A percentile compares a stretch with the other conserved stretches of the same genome.
Evolutionary conservation across 805 yeast species (phyloP).

Genomic region (Starmerella lactis-condensi): DNA sequence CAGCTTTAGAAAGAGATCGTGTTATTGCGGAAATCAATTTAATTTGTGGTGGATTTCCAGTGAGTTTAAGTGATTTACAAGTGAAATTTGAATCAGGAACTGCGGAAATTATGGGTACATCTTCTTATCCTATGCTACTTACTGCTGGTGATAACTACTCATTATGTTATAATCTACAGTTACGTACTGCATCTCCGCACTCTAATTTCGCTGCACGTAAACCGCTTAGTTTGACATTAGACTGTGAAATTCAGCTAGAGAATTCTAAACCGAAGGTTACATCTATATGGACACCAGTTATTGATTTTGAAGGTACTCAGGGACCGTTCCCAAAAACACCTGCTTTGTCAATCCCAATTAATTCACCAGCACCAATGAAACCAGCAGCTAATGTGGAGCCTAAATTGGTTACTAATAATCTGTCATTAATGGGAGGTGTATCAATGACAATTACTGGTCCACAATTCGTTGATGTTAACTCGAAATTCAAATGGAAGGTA

Average conservation of each 20-base stretch:
- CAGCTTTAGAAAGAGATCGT: slow-evolving; percentile 16
- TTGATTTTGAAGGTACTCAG: slow-evolving; percentile 17
- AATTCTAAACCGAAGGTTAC: slow-evolving; percentile 6
- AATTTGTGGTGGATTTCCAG: slow-evolving; percentile 6
- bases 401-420: slow-evolving; percentile 3
- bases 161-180: slow-evolving; percentile 11
- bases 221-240: slow-evolving; percentile 8
- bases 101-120: slow-evolving; percentile 9
- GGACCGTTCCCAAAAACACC: slow-evolving; percentile 20
- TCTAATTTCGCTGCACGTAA: slow-evolving; percentile 7
- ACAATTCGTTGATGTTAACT: slow-evolving; percentile 41
- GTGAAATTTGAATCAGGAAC: slow-evolving; percentile 14
- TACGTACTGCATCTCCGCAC: slow-evolving; percentile 8
- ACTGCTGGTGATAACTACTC: slow-evolving; percentile 10
- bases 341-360: slow-evolving; percentile 10
- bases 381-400: slow-evolving; percentile 7
- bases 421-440: slow-evolving; percentile 21
- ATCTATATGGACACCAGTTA: slow-evolving; percentile 16
- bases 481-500: slow-evolving; percentile 41
- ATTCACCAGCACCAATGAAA: slow-evolving; percentile 8
- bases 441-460: slow-evolving; percentile 44
- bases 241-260: slow-evolving; percentile 9
- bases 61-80: slow-evolving; percentile 5
- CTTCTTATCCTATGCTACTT: slow-evolving; percentile 9
- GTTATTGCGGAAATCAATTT: slow-evolving; percentile 16